A percentile compares a stretch with the other conserved stretches of the same genome.
Evolutionary conservation across 2,329 filamentous ascomycete species (phyloP).

Genomic region (Pseudonectria foliicola): DNA sequence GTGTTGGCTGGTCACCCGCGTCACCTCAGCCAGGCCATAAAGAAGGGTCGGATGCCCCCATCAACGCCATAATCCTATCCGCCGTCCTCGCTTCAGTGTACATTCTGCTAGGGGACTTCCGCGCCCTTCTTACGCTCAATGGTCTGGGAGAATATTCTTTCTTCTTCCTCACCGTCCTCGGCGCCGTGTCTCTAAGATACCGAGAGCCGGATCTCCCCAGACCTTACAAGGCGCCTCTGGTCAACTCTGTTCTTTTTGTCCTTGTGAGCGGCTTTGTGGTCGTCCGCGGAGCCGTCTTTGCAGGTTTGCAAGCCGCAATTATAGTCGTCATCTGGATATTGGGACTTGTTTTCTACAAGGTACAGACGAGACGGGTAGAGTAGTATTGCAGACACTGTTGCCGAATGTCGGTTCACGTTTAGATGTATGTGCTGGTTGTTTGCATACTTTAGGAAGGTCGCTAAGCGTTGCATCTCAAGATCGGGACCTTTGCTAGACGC

Average conservation of each 20-base stretch:
- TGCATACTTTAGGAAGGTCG: too few relatives aligned
- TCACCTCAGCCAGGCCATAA: constrained; percentile 2
- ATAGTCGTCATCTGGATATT: constrained; percentile 44
- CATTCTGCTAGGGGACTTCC: constrained; percentile 54
- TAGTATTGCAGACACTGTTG: too few relatives aligned
- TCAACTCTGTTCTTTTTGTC: constrained; percentile 46
- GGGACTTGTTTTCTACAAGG: constrained; percentile 38
- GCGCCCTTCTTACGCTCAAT: constrained; percentile 53
- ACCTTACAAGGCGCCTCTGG: constrained; percentile 47
- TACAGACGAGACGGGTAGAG: not conserved
- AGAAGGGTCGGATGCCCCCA: constrained; percentile 38
- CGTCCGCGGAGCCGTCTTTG: constrained; percentile 50
- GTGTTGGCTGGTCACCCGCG: constrained; percentile 23
- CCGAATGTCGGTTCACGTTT: too few relatives aligned
- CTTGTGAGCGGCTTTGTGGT: constrained; percentile 55
- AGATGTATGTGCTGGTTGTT: too few relatives aligned
- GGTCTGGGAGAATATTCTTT: constrained; percentile 55
- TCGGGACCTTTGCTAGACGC: too few relatives aligned
- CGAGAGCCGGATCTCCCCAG: constrained; percentile 47
- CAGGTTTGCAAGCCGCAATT: constrained; percentile 44
- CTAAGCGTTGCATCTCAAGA: too few relatives aligned
- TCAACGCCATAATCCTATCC: constrained; percentile 47
- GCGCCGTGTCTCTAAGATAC: constrained; percentile 48
- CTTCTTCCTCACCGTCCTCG: constrained; percentile 56
- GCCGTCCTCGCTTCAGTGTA: constrained; percentile 46